Evolutionary conservation across 2,329 filamentous ascomycete species (phyloP).

Genomic region (Sclerotinia minor): DNA sequence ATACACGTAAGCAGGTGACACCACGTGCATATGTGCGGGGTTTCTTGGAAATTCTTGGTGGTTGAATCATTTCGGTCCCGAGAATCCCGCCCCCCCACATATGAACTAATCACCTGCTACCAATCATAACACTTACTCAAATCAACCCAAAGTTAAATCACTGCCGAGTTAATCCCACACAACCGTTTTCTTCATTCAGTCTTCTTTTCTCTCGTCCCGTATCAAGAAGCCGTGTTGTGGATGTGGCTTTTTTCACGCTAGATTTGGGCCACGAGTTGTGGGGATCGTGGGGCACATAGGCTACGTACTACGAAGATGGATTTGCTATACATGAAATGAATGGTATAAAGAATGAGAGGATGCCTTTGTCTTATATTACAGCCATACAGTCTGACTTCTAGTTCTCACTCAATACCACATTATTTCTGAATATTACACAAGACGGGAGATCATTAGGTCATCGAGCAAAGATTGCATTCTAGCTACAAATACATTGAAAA

Average conservation of each 20-base stretch:
- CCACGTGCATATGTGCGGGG: slow-evolving; percentile 10
- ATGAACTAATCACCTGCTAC: background rate
- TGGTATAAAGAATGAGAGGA: background rate
- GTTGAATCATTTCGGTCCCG: slow-evolving; percentile 8
- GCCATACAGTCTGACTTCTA: background rate
- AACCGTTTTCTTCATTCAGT: background rate
- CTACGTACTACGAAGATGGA: background rate
- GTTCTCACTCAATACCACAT: background rate
- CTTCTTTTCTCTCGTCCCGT: background rate
- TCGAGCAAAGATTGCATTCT: background rate
- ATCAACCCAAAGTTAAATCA: background rate
- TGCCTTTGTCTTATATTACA: background rate
- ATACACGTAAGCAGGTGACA: background rate
- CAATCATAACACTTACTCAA: background rate
- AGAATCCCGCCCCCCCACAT: background rate
- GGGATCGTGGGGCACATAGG: slow-evolving; percentile 20
- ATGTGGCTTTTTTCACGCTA: slow-evolving; percentile 14
- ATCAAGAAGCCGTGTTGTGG: slow-evolving; percentile 17
- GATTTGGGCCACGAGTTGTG: background rate
- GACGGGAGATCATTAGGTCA: background rate
- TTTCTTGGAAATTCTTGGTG: background rate
- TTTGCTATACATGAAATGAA: background rate
- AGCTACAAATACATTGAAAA: background rate
- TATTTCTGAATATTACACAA: background rate
- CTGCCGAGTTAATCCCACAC: background rate